These are phyloP conservation scores for Parsonsia alboflavescens DNA, from an alignment of 257 asterid species.

Conservation along the genomic window DNA sequence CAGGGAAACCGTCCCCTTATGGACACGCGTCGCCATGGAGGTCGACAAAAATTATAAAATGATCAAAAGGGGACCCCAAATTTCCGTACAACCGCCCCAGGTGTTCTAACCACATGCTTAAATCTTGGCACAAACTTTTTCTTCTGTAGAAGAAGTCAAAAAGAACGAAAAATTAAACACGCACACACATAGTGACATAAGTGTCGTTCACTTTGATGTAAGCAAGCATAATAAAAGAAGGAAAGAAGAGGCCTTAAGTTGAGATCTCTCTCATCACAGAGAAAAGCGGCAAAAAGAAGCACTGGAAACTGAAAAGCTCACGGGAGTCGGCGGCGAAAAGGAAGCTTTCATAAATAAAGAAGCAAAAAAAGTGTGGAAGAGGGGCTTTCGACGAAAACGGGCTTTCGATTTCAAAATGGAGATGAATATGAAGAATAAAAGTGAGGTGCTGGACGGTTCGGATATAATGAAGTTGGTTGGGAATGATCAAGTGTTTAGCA, in stretches of 20 bases:
- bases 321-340: conserved; percentile 27
- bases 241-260: neutral
- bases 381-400: too few species aligned
- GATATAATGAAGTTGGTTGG: conserved; percentile 91
- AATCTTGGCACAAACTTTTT: neutral
- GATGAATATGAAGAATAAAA: conserved; percentile 25
- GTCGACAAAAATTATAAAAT: conserved; percentile 25
- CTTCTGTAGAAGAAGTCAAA: neutral
- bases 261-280: neutral
- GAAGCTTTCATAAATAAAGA: conserved; percentile 26
- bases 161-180: neutral
- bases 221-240: neutral
- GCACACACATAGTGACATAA: neutral
- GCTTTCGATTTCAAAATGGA: conserved; percentile 8
- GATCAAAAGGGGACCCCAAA: conserved; percentile 1
- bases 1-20: conserved; percentile 4
- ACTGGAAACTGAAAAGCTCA: conserved; percentile 9
- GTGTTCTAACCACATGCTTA: conserved; percentile 45
- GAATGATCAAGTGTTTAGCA: conserved; percentile 63
- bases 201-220: neutral
- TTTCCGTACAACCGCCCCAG: conserved; percentile 44
- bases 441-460: conserved; percentile 92
- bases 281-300: neutral
- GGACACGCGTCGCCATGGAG: conserved; percentile 36
- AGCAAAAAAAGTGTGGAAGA: neutral